Evolutionary conservation across 106 monocot species (phyloP), one percentile per base, ranked within the genome.

Genomic region (Allium sativum): DNA sequence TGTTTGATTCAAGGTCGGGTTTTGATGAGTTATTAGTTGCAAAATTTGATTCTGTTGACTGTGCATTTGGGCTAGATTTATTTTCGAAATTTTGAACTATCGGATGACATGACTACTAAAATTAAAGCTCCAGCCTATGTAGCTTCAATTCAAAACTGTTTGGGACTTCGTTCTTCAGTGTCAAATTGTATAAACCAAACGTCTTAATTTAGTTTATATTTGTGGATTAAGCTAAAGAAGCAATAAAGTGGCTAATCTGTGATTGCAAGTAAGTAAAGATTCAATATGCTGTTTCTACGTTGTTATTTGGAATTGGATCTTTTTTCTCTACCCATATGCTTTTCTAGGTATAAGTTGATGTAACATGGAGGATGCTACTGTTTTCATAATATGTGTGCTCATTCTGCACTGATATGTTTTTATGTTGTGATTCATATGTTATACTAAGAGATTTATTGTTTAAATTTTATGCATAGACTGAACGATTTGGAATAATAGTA

Each of bases 321-420:
- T 62, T 45, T 12, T 61, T 18, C 10, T 20, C 21, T 10, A 56
- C 56, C 56, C 56, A 20, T n/a, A 21, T 56, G 13, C 21, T 21
- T 21, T 56, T 59, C 41, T 59, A 40, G 58, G 58, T 43, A 60
- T 44, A 44, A 17, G 13, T 60, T 60, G 60, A 60, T 60, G 60
- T 60, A 15, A 8, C 41, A 21, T 7, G 21, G 40, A 14, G 16
- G 7, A 58, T 58, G 10, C 15, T 14, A 58, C 7, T 12, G 12
- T 18, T 61, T 58, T 15, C 10, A 31, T 31, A 31, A 31, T 31
- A 31, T 5, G 31, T 31, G 31, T 31, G 31, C 31, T 31, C 31
- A 31, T 31, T 31, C 5, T 31, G 31, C 31, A 31, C 12, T 2
- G 46, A 62, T 21, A 46, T 60, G 47, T 61, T 42, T 42, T 42